Evolutionary conservation across 345 rosid genomes (phyloP).

Genomic region (Brassica cretica): DNA sequence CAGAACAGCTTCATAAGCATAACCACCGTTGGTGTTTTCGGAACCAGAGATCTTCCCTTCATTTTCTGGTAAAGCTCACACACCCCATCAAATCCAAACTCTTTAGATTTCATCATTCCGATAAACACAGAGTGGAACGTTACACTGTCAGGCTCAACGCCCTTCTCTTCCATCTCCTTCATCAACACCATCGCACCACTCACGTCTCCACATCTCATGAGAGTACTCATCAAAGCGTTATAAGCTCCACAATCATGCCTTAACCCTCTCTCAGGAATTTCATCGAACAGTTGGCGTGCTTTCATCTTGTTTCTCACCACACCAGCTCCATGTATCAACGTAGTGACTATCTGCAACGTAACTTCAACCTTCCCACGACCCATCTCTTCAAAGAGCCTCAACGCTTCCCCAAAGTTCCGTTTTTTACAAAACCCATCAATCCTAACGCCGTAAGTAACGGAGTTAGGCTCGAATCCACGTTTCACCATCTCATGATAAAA

Average conservation of each 20-base stretch:
- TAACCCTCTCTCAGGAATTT: conserved; percentile 53
- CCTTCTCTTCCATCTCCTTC: conserved; percentile 73
- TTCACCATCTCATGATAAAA: conserved; percentile 79
- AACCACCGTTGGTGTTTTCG: conserved; percentile 71
- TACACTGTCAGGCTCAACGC: conserved; percentile 54
- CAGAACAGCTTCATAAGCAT: conserved; percentile 87
- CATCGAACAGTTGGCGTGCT: conserved; percentile 75
- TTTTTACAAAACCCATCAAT: conserved; percentile 88
- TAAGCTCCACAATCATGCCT: conserved; percentile 64
- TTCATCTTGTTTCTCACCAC: conserved; percentile 50
- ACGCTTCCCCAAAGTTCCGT: conserved; percentile 63
- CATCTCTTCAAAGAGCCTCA: conserved; percentile 81
- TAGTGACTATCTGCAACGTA: conserved; percentile 66
- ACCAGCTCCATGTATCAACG: conserved; percentile 85
- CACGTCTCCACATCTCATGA: conserved; percentile 52
- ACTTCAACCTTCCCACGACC: conserved; percentile 44
- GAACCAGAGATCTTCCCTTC: conserved; percentile 59
- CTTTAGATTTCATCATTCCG: conserved; percentile 62
- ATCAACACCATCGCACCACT: conserved; percentile 57
- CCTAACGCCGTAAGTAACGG: conserved; percentile 58
- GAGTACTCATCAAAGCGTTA: conserved; percentile 72
- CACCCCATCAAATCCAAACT: conserved; percentile 52
- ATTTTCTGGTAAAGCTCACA: conserved; percentile 56
- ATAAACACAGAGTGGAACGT: conserved; percentile 69
- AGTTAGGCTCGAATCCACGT: conserved; percentile 66